Conservation (phyloP, 2,329 filamentous ascomycete species). For the Fusarium transvaalense region DNA sequence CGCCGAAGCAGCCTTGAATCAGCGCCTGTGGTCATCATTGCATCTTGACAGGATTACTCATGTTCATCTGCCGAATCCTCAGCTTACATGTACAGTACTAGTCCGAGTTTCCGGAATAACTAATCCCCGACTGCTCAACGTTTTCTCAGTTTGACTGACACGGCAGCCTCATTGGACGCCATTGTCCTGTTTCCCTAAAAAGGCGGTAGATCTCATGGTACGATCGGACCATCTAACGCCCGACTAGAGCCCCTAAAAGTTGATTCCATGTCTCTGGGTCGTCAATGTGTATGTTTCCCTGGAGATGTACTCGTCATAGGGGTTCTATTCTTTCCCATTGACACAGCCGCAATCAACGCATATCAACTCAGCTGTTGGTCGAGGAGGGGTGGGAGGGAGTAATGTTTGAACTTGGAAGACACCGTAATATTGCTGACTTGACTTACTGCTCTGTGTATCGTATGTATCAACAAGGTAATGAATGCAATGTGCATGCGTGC, state of each 20-base stretch:
- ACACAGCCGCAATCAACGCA: constrained; percentile 13
- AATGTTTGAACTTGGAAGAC: constrained; percentile 11
- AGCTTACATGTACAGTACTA: not conserved
- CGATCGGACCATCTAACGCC: constrained; percentile 37
- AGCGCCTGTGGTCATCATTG: not conserved
- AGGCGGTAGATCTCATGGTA: constrained; percentile 36
- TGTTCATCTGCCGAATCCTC: not conserved
- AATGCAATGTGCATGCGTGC: not conserved
- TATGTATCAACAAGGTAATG: not conserved
- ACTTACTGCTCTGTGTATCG: too few species aligned
- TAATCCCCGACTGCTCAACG: constrained; percentile 28
- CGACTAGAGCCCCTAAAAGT: constrained; percentile 17
- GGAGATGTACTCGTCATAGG: constrained; percentile 12
- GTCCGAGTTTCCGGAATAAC: constrained; percentile 32
- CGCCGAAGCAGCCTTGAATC: not conserved
- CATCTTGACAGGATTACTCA: constrained; percentile 1
- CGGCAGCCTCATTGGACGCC: constrained; percentile 23
- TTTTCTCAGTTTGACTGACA: constrained; percentile 25
- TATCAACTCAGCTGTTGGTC: constrained; percentile 1
- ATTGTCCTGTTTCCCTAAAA: constrained; percentile 12
- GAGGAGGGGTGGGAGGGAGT: constrained; percentile 7
- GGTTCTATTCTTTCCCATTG: constrained; percentile 9
- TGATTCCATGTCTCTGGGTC: not conserved
- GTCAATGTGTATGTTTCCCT: constrained; percentile 3
- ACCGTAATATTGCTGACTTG: not conserved